Evolutionary conservation across 495 filamentous ascomycete species (phyloP), one percentile per base, ranked within the genome.

Genomic region (Talaromyces proteolyticus): DNA sequence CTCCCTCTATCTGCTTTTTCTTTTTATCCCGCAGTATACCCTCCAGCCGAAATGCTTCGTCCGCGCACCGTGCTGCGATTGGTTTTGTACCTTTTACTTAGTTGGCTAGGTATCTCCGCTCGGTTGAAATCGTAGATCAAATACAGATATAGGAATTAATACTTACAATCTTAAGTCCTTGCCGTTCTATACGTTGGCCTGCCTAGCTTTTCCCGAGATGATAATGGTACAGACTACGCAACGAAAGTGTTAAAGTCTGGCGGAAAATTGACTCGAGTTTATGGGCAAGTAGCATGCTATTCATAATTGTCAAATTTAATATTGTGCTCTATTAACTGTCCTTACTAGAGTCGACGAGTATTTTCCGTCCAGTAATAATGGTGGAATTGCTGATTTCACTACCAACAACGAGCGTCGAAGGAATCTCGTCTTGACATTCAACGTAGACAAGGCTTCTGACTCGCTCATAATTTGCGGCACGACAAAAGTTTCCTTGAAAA

Each of bases 171-270:
- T 2, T 12, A 47, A 47, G 44, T 37, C 24, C 26, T 47, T 17
- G 44, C 44, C 25, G 16, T 6, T 36, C 18, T 47, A 18, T 47
- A 47, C 6, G 18, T 20, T 19, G 44, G 44, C 29, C 26, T 47
- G 5, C 44, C 44, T n/a, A 21, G 24, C 18, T 47, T 47, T 38
- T 20, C 44, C 18, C 44, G 44, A 22, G 6, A 10, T 21, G 44
- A 47, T 19, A 26, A 47, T 47, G 44, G 44, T 12, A 47, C 29
- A 6, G 18, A 21, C 14, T 47, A 47, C 16, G 44, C 44, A 29
- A 47, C 25, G 16, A 47, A 26, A 3, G 44, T 47, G 7, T 22
- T 47, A 10, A 29, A 37, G 0, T 34, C 16, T 17, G 44, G 26
- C 29, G 10, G 44, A 21, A 47, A 16, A 4, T 29, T 47, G 29